Evolutionary conservation across 176 grass and related monocot genomes (phyloP).

Genomic region (Aegilops tauschii): DNA sequence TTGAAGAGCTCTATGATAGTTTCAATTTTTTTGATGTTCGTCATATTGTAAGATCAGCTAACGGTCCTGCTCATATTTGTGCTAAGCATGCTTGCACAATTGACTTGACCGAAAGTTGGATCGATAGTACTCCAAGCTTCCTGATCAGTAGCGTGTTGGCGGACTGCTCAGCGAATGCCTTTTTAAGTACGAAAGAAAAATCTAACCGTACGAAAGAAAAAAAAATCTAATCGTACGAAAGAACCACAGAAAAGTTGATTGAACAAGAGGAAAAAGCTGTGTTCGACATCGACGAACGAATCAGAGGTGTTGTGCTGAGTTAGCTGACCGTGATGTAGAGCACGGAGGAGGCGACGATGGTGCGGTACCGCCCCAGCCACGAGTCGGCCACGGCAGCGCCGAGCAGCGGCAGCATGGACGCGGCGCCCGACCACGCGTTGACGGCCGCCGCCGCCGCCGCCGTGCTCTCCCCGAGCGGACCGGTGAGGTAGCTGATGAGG

Average conservation of each 20-base stretch:
- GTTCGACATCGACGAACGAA: background rate
- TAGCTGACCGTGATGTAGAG: slow-evolving; percentile 51
- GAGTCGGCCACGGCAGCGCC: slow-evolving; percentile 69
- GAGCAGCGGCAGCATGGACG: slow-evolving; percentile 52
- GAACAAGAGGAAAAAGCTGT: background rate
- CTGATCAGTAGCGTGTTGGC: too few relatives aligned
- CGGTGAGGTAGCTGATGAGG: slow-evolving; percentile 75
- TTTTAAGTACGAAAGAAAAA: too few relatives aligned
- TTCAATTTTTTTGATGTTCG: too few relatives aligned
- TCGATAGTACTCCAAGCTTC: too few relatives aligned
- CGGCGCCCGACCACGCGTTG: slow-evolving; percentile 57
- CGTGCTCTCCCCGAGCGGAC: slow-evolving; percentile 48
- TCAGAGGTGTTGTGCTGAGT: too few relatives aligned
- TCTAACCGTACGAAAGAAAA: too few relatives aligned
- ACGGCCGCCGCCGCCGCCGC: slow-evolving; percentile 41
- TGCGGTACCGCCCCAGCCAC: slow-evolving; percentile 68
- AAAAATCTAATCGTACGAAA: background rate
- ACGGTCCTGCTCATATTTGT: too few relatives aligned
- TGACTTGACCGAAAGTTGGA: too few relatives aligned
- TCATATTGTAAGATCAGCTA: too few relatives aligned
- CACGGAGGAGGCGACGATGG: slow-evolving; percentile 50
- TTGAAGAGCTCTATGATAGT: too few relatives aligned
- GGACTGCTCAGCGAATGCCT: too few relatives aligned
- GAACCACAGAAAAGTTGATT: background rate
- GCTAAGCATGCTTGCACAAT: too few relatives aligned